Evolutionary conservation across 2,329 filamentous ascomycete genomes (phyloP).

Genomic region (Stagonosporopsis chrysanthemi): DNA sequence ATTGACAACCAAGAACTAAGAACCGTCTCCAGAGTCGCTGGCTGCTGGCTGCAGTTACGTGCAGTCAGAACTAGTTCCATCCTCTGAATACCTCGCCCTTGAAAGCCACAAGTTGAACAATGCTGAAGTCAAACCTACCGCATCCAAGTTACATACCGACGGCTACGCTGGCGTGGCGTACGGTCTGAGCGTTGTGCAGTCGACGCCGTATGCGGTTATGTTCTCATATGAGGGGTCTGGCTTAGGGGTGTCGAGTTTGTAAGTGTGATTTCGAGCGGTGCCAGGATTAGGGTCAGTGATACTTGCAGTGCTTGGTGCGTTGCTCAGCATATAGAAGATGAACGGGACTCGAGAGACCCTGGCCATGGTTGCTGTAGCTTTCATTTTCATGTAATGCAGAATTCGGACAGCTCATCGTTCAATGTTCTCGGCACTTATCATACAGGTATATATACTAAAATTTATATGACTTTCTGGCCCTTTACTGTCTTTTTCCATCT

Average conservation of each 20-base stretch:
- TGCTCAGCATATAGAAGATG: neutral
- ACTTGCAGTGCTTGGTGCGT: neutral
- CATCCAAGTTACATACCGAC: too few species aligned
- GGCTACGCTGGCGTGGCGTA: neutral
- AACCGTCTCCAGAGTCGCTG: neutral
- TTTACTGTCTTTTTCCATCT: constrained; percentile 8
- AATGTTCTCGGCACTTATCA: neutral
- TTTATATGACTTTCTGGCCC: neutral
- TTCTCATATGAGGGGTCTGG: neutral
- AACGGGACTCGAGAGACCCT: neutral
- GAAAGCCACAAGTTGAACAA: too few species aligned
- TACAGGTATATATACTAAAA: neutral
- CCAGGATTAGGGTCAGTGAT: too few species aligned
- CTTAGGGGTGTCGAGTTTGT: neutral
- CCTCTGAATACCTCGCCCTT: too few species aligned
- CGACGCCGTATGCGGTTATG: neutral
- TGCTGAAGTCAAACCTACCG: too few species aligned
- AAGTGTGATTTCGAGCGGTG: neutral
- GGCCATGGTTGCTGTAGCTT: neutral
- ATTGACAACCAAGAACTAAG: too few species aligned
- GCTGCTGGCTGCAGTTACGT: too few species aligned
- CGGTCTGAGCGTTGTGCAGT: neutral
- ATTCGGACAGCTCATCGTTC: neutral
- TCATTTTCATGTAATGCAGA: neutral
- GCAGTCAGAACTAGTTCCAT: too few species aligned